phyloP scores from a whole-genome alignment of 2,329 filamentous ascomycete species.

The Aspergillus melleus region DNA sequence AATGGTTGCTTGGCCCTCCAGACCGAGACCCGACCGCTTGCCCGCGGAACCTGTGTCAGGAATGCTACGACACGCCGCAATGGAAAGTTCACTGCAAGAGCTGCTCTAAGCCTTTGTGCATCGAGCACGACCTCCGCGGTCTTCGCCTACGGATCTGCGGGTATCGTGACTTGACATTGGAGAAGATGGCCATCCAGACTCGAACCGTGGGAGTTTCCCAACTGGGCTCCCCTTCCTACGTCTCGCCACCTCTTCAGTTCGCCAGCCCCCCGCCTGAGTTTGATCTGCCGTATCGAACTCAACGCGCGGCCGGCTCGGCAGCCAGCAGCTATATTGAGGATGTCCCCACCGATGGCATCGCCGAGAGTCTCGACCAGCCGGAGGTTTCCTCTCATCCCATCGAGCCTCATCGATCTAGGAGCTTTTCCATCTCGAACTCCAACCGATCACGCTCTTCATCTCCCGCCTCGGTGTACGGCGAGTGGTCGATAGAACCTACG shows the following conservation, averaged over 20 bases:
- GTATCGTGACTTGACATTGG: slow-evolving; percentile 54
- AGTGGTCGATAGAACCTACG: slow-evolving; percentile 36
- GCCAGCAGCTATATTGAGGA: slow-evolving; percentile 40
- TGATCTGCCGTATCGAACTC: slow-evolving; percentile 31
- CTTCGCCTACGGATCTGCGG: slow-evolving; percentile 59
- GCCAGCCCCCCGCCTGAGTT: slow-evolving; percentile 22
- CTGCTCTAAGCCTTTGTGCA: slow-evolving; percentile 58
- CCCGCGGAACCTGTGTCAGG: slow-evolving; percentile 58
- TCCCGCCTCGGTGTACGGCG: slow-evolving; percentile 38
- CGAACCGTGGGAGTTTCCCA: slow-evolving; percentile 15
- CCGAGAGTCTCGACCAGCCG: slow-evolving; percentile 22
- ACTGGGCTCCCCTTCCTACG: slow-evolving; percentile 2
- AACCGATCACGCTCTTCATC: slow-evolving; percentile 43
- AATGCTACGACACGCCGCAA: slow-evolving; percentile 58
- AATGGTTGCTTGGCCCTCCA: slow-evolving; percentile 50
- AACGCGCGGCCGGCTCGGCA: slow-evolving; percentile 30
- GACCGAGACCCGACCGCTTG: slow-evolving; percentile 49
- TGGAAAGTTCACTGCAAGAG: slow-evolving; percentile 62
- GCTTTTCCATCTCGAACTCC: slow-evolving; percentile 41
- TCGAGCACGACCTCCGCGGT: slow-evolving; percentile 60
- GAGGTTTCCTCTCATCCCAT: slow-evolving; percentile 20
- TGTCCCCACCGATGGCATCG: slow-evolving; percentile 26
- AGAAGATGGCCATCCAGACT: slow-evolving; percentile 46
- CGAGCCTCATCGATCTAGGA: slow-evolving; percentile 33
- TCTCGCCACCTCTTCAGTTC: slow-evolving; percentile 12